phyloP scores from a whole-genome alignment of 768 basidiomycete species.

The Mycena crocata region DNA sequence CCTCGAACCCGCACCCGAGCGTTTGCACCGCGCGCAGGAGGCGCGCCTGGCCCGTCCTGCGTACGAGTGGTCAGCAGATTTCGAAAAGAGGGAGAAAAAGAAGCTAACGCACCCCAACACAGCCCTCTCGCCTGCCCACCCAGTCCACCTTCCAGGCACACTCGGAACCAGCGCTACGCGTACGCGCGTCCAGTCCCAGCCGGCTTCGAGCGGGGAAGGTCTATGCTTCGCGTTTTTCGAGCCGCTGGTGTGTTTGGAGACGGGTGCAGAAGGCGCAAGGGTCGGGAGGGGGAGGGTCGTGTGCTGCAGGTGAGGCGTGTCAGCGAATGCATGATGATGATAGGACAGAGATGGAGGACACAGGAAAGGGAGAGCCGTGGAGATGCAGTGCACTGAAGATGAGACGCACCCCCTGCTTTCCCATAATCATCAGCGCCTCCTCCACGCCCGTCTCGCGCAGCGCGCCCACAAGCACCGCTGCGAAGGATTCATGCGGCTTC shows the following conservation, averaged over 20 bases:
- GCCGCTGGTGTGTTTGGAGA: no score
- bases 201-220: constrained; percentile 39
- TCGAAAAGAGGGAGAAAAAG: neutral
- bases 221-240: constrained; percentile 50
- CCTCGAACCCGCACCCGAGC: constrained; percentile 52
- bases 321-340: neutral
- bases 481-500: constrained; percentile 27
- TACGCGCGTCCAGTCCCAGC: constrained; percentile 69
- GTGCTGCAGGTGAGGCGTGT: constrained; percentile 45
- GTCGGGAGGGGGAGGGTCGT: constrained; percentile 57
- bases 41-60: constrained; percentile 59
- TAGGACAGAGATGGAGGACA: neutral
- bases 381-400: no score
- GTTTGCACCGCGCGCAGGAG: constrained; percentile 64
- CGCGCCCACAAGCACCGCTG: constrained; percentile 17
- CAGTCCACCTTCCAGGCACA: constrained; percentile 68
- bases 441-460: constrained; percentile 26
- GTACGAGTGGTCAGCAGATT: no score
- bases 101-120: constrained; percentile 13
- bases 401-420: constrained; percentile 22
- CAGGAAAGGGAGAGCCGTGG: neutral
- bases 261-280: no score
- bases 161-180: constrained; percentile 65
- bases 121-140: constrained; percentile 52
- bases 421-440: constrained; percentile 23